These are phyloP conservation scores for Aeschynomene evenia DNA, from an alignment of 306 rosid genomes.

Conservation along the genomic window DNA sequence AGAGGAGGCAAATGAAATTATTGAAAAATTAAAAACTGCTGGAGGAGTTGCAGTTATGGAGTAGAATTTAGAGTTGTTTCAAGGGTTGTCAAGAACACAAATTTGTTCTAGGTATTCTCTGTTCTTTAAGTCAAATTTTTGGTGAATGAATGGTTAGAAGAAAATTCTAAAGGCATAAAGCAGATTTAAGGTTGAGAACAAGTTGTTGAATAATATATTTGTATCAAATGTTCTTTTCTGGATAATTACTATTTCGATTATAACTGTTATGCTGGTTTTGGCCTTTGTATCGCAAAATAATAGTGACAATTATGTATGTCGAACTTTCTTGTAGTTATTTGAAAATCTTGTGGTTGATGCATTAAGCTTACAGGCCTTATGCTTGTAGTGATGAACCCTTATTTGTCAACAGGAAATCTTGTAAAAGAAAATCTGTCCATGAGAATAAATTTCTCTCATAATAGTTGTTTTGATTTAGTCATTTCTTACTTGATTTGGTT, in stretches of 20 bases:
- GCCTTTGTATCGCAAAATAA: not conserved
- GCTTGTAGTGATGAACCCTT: not conserved
- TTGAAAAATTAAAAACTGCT: conserved; percentile 51
- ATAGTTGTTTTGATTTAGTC: not conserved
- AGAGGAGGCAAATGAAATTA: conserved; percentile 50
- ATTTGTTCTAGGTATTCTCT: conserved; percentile 6
- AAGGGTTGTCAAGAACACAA: conserved; percentile 24
- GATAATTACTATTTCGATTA: conserved; percentile 4
- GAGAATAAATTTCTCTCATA: too few relatives aligned
- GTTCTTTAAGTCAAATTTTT: not conserved
- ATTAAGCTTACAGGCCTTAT: not conserved
- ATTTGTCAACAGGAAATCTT: too few relatives aligned
- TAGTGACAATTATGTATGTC: not conserved
- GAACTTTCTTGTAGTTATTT: conserved; percentile 4
- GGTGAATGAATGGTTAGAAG: conserved; percentile 14
- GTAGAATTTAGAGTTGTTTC: conserved; percentile 22
- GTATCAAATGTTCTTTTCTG: conserved; percentile 10
- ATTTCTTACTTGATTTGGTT: not conserved
- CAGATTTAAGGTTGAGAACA: conserved; percentile 16
- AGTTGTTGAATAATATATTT: conserved; percentile 30
- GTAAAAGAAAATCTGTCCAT: not conserved
- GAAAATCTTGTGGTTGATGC: not conserved
- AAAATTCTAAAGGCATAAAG: conserved; percentile 16
- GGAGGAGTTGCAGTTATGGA: conserved; percentile 57
- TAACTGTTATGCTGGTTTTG: conserved; percentile 28